These are phyloP conservation scores for Ogataea salicorniae DNA, from an alignment of 805 yeast genomes.

Conservation along the genomic window DNA sequence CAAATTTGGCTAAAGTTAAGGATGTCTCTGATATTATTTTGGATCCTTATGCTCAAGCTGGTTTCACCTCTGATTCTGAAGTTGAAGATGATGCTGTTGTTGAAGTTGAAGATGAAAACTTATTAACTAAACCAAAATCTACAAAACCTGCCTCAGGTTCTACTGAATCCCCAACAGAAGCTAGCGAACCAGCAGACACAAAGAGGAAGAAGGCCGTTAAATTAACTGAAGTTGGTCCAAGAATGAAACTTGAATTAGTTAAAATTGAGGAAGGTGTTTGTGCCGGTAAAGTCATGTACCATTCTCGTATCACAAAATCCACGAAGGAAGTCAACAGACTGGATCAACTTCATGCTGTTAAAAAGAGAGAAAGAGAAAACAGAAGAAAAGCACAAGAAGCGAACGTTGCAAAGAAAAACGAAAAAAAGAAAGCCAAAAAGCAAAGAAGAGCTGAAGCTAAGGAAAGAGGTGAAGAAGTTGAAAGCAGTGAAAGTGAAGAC, in stretches of 20 bases:
- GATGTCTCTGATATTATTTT: constrained; percentile 82
- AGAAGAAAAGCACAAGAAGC: constrained; percentile 76
- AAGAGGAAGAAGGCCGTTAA: constrained; percentile 78
- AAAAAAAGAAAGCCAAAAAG: constrained; percentile 66
- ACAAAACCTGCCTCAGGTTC: constrained; percentile 14
- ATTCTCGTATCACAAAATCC: constrained; percentile 62
- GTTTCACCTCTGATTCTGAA: constrained; percentile 86
- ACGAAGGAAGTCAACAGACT: constrained; percentile 52
- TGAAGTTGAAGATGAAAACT: constrained; percentile 38
- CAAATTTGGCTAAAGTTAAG: constrained; percentile 57
- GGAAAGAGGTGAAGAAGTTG: constrained; percentile 34
- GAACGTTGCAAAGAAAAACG: constrained; percentile 70
- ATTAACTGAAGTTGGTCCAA: constrained; percentile 89
- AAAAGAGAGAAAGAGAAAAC: constrained; percentile 56
- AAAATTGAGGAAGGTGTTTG: constrained; percentile 94
- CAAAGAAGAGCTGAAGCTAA: constrained; percentile 47
- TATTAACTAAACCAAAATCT: constrained; percentile 18
- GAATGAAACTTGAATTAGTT: constrained; percentile 66
- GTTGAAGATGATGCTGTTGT: constrained; percentile 87
- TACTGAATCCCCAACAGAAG: constrained; percentile 12
- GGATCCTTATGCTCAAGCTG: constrained; percentile 74
- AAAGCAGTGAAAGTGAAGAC: constrained; percentile 24
- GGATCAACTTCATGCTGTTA: constrained; percentile 62
- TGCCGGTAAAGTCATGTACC: constrained; percentile 82
- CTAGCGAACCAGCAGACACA: constrained; percentile 9